These are phyloP conservation scores for Carex arenaria DNA, from an alignment of 202 grass and related monocot species.

Conservation along the genomic window DNA sequence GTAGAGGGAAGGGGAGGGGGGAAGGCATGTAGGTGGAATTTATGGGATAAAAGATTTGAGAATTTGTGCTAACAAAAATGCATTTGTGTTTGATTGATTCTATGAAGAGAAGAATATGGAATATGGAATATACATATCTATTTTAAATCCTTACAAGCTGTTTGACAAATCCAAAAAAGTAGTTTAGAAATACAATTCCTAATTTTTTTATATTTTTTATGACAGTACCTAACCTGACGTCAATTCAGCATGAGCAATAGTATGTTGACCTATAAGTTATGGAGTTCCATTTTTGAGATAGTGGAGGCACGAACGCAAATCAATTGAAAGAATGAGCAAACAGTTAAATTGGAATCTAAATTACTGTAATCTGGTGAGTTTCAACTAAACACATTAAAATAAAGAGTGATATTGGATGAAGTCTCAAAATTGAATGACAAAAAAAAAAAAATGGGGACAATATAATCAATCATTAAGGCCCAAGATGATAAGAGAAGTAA, in stretches of 20 bases:
- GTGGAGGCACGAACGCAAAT: slow-evolving; percentile 17
- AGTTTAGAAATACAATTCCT: background rate
- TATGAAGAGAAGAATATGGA: background rate
- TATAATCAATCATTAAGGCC: no score
- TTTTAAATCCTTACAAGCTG: background rate
- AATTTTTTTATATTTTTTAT: background rate
- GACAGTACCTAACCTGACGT: background rate
- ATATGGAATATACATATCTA: background rate
- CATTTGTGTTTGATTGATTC: background rate
- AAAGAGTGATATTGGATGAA: background rate
- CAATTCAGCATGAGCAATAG: background rate
- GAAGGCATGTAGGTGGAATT: background rate
- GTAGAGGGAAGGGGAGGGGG: background rate
- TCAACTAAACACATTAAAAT: background rate
- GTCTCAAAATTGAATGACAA: no score
- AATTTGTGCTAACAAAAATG: background rate
- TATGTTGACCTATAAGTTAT: slow-evolving; percentile 17
- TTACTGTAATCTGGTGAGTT: background rate
- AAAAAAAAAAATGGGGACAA: no score
- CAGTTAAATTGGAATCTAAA: background rate
- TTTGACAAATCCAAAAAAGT: background rate
- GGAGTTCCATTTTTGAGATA: slow-evolving; percentile 14
- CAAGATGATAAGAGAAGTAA: background rate
- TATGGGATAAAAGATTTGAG: background rate
- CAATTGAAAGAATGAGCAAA: background rate